Base-by-base conservation (phyloP, 179 eudicot species). In the Pouteria campechiana region DNA sequence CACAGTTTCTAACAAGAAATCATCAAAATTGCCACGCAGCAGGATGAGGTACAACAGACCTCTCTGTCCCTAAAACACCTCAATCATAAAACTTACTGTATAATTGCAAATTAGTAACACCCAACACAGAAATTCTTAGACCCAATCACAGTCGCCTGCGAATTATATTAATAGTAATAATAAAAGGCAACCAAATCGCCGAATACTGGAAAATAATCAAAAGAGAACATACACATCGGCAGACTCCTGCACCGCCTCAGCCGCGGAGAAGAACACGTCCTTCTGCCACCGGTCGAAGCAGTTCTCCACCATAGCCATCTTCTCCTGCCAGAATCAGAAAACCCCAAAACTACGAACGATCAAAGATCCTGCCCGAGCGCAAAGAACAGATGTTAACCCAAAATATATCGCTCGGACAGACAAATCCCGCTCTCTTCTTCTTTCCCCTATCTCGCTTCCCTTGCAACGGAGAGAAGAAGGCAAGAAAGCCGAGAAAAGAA, bases 251-350 rank as follows among this genome's bases (percentile, higher is more conserved):
- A 87, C 90, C 68, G 82, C 94, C 42, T 83, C 94, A 13, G 90
- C 96, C 5, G 83, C 96, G 20, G 79, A 70, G 61, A 87, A 87
- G 44, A 87, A 87, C 21, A 77, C 35, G 41, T 87, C 94, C 37
- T 60, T 79, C 67, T 79, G 83, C 96, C 96, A 87, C 69, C 68
- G 71, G 79, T 87, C 96, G 48, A 87, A 87, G 20, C 68, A 66
- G 40, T 62, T 55, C 3, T 69, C 71, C 43, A 71, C 70, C 73
- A 76, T 51, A 75, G 68, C 61, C 19, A 14, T 48, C 18, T 38
- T 6, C 18, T 41, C 52, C 36, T 42, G 37, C 15, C 37, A 25
- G 13, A 46, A 25, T 17, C 32, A 32, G 6, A 7, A 34, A 30
- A 31, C 22, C 7, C 18, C 13, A 11, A n/a, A 2, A 13, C 1